Evolutionary conservation across 805 yeast genomes (phyloP), one percentile per base, ranked within the genome.

Genomic region (Myxozyma sirexii): DNA sequence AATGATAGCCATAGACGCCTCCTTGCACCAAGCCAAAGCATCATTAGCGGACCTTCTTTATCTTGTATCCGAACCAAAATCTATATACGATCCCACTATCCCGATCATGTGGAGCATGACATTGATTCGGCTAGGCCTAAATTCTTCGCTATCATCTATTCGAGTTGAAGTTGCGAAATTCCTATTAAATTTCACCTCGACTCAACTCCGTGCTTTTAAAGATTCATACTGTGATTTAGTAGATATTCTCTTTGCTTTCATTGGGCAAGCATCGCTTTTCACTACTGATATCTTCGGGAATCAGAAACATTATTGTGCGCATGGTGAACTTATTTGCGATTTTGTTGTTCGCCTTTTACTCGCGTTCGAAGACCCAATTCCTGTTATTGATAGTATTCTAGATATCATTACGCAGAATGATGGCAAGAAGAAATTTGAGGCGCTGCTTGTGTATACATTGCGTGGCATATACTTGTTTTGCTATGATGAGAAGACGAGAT

Each of bases 1-100:
- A 69, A 87, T 91, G 48, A 74, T 89, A 27, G 94, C 90, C 0
- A 80, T 91, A 41, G 97, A 91, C 70, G 84, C 97, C 0, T 88
- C 97, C 0, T 74, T 89, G 67, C 91, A 92, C 67, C 97, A 92
- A 72, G 84, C 92, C 0, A 52, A 37, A 26, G 27, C 48, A 15
- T 19, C 61, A 27, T 21, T 49, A 21, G 6, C 49, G 8, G 63
- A 56, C 15, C 31, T 57, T 17, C 47, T 33, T 6, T 26, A 0
- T 39, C 53, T 37, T 33, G 57, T 35, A 13, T 8, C 13, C 52
- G 52, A 10, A 46, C 54, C 23, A 5, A 58, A 8, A 17, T 15
- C 43, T 6, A 19, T 5, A 12, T 7, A 44, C 2, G 43, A 35
- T 17, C 44, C 41, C 24, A 8, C 39, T n/a, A 50, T 61, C 13